Percentiles rank a stretch among this genome's conserved stretches.
Conservation (phyloP, 2,329 filamentous ascomycete genomes). For the Xylariaceae sp. region DNA sequence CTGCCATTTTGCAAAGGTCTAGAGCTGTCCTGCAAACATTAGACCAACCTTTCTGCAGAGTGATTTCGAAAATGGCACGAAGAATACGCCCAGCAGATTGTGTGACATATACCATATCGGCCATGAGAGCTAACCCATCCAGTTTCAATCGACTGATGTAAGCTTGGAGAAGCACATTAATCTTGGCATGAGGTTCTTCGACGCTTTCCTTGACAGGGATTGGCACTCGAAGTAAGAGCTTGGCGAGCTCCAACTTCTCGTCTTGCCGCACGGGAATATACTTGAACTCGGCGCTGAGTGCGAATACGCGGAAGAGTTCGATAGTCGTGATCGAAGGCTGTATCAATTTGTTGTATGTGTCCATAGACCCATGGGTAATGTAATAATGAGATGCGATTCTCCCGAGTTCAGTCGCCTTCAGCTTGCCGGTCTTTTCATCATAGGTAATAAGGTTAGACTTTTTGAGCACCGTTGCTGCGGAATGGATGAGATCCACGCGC, state of each 20-base stretch:
- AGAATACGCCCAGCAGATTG: slow-evolving; percentile 96
- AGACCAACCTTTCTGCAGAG: slow-evolving; percentile 95
- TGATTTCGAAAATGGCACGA: slow-evolving; percentile 93
- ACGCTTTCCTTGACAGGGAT: slow-evolving; percentile 97
- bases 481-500: slow-evolving; percentile 94
- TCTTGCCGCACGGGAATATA: slow-evolving; percentile 97
- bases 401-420: slow-evolving; percentile 90
- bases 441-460: slow-evolving; percentile 90
- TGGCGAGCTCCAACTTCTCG: slow-evolving; percentile 93
- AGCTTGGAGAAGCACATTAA: slow-evolving; percentile 94
- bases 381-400: slow-evolving; percentile 98
- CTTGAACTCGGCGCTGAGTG: slow-evolving; percentile 96
- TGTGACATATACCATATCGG: slow-evolving; percentile 97
- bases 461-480: slow-evolving; percentile 80
- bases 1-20: slow-evolving; percentile 97
- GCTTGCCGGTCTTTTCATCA: slow-evolving; percentile 83
- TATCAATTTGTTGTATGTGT: slow-evolving; percentile 93
- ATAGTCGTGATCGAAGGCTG: slow-evolving; percentile 91
- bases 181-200: slow-evolving; percentile 94
- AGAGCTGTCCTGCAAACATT: slow-evolving; percentile 88
- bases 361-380: slow-evolving; percentile 93
- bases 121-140: slow-evolving; percentile 92
- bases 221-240: slow-evolving; percentile 82
- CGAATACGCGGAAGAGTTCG: slow-evolving; percentile 94
- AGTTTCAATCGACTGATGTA: slow-evolving; percentile 94